Evolutionary conservation across 1,139 yeast genomes (phyloP), one percentile per base, ranked within the genome.

Genomic region (Kodamaea suecica): DNA sequence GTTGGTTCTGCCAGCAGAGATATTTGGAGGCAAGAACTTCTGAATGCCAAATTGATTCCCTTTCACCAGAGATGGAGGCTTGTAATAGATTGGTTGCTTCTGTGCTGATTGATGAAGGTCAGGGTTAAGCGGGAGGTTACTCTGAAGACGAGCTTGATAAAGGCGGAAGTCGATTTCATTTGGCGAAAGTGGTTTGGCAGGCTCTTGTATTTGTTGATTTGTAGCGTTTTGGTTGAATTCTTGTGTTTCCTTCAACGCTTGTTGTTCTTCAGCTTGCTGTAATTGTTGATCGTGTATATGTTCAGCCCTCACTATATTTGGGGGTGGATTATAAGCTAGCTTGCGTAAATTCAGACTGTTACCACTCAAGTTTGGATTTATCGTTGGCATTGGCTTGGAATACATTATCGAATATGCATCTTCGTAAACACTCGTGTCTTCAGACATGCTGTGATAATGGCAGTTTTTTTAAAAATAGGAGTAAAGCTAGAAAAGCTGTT

Each of bases 401-500:
- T 34, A 30, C 14, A 49, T 67, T 76, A 72, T 68, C 74, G 54
- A 52, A 29, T 34, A 35, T 5, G 51, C 51, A 35, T 47, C 51
- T 20, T 45, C 51, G 26, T 45, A 47, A 7, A 47, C 41, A 11
- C 46, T 42, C 12, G 34, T 20, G 14, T 34, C 29, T 27, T 27
- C 19, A 11, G 30, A 16, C 30, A 27, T 27, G n/a, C n/a, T n/a
- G n/a, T n/a, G n/a, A n/a, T n/a, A n/a, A n/a, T n/a, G n/a, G n/a
- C n/a, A n/a, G n/a, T n/a, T n/a, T n/a, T n/a, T n/a, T n/a, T n/a
- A n/a, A n/a, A n/a, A n/a, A n/a, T n/a, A n/a, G n/a, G n/a, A n/a
- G n/a, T n/a, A n/a, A n/a, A n/a, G n/a, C n/a, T n/a, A n/a, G n/a
- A n/a, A n/a, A n/a, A n/a, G n/a, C n/a, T n/a, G n/a, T n/a, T n/a